Percentiles rank a stretch among this genome's conserved stretches.
These are phyloP conservation scores for Zopfochytrium polystomum DNA, from an alignment of 371 early-diverging fungal genomes.

Conservation along the genomic window DNA sequence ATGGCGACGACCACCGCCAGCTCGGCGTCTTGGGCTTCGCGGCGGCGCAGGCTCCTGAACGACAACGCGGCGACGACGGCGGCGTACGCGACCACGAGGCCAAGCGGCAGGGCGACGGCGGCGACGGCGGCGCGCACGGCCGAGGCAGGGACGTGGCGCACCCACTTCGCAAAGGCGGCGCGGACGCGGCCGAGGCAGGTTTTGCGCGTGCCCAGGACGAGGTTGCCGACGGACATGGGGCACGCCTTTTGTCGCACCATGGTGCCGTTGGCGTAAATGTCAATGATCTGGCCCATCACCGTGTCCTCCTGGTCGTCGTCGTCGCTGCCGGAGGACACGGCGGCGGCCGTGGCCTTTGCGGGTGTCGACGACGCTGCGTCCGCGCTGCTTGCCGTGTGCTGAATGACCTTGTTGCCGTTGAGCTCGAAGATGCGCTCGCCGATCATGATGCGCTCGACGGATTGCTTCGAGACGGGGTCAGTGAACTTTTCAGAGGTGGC, in stretches of 20 bases:
- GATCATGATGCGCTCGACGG: constrained; percentile 57
- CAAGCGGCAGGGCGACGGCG: background rate
- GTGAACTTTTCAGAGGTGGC: constrained; percentile 58
- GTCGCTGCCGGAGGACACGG: constrained; percentile 41
- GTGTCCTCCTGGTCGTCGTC: constrained; percentile 45
- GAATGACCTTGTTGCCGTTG: constrained; percentile 64
- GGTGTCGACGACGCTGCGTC: no score
- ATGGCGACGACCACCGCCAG: background rate
- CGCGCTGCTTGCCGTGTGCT: no score
- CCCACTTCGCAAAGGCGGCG: no score
- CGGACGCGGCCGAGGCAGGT: no score
- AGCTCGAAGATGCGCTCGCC: constrained; percentile 65
- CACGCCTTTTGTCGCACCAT: constrained; percentile 24
- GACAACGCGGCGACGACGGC: background rate
- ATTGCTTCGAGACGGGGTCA: no score
- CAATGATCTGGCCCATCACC: constrained; percentile 65
- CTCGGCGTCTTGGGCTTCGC: background rate
- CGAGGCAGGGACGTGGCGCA: no score
- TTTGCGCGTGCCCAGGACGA: background rate
- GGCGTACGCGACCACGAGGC: background rate
- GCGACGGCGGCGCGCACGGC: no score
- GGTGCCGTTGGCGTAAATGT: constrained; percentile 56
- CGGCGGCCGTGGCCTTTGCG: constrained; percentile 67
- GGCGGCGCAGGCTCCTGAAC: background rate
- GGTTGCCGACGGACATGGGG: constrained; percentile 8